These are phyloP conservation scores for Lepraria neglecta DNA, from an alignment of 495 filamentous ascomycete genomes.

Conservation along the genomic window DNA sequence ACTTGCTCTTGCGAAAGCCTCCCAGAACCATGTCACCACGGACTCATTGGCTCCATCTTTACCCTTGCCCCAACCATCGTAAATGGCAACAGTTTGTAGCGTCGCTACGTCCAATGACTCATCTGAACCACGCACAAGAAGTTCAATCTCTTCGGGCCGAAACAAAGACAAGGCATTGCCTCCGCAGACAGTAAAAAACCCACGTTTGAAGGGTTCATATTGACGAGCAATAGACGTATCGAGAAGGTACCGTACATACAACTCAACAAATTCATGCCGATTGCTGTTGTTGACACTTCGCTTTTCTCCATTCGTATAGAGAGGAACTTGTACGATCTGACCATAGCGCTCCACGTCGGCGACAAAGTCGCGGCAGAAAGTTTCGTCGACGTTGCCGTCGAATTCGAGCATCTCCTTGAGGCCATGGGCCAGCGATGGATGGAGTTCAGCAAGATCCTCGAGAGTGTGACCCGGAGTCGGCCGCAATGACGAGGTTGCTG, in stretches of 20 bases:
- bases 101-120: slow-evolving; percentile 72
- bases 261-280: slow-evolving; percentile 77
- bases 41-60: slow-evolving; percentile 50
- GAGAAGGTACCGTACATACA: slow-evolving; percentile 75
- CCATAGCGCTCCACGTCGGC: slow-evolving; percentile 75
- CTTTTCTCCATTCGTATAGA: slow-evolving; percentile 69
- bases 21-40: slow-evolving; percentile 84
- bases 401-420: slow-evolving; percentile 72
- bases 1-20: slow-evolving; percentile 59
- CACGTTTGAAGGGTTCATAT: slow-evolving; percentile 92
- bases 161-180: slow-evolving; percentile 87
- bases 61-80: slow-evolving; percentile 65
- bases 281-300: slow-evolving; percentile 79
- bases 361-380: slow-evolving; percentile 80
- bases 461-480: slow-evolving; percentile 65
- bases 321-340: slow-evolving; percentile 54
- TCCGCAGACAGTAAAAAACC: slow-evolving; percentile 89
- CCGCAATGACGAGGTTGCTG: slow-evolving; percentile 50
- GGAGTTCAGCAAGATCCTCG: slow-evolving; percentile 79
- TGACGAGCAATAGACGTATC: slow-evolving; percentile 74
- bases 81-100: slow-evolving; percentile 70
- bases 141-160: slow-evolving; percentile 89
- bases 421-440: slow-evolving; percentile 69
- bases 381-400: slow-evolving; percentile 76
- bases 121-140: slow-evolving; percentile 83